These are phyloP conservation scores for Bertia moriformis DNA, from an alignment of 2,329 filamentous ascomycete species.

Conservation along the genomic window DNA sequence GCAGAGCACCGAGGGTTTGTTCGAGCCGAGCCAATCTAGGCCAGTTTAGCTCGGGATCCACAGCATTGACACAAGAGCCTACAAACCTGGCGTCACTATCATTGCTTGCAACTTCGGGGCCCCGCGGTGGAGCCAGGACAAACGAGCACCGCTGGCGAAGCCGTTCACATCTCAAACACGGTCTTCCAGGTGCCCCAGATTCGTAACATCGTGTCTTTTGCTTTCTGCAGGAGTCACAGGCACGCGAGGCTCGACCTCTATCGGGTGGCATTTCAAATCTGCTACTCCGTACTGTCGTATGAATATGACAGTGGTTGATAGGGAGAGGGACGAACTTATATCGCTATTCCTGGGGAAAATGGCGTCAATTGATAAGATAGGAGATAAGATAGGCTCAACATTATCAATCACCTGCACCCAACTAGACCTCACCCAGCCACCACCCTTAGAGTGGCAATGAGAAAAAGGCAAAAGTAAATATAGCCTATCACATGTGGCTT, in stretches of 20 bases:
- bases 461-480: too few species aligned
- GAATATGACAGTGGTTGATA: too few species aligned
- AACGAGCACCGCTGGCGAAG: not conserved
- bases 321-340: too few species aligned
- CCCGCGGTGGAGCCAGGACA: not conserved
- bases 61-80: too few species aligned
- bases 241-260: not conserved
- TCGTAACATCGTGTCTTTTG: not conserved
- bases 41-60: not conserved
- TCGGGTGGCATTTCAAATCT: not conserved
- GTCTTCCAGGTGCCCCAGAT: not conserved
- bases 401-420: too few species aligned
- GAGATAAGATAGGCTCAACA: too few species aligned
- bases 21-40: constrained; percentile 6
- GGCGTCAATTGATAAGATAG: too few species aligned
- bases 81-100: not conserved
- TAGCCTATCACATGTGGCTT: too few species aligned
- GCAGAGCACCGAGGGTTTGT: constrained; percentile 3
- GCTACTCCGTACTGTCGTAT: too few species aligned
- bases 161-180: constrained; percentile 1
- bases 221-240: not conserved
- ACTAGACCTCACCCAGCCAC: too few species aligned
- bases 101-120: not conserved
- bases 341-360: too few species aligned
- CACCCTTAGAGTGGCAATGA: too few species aligned